Evolutionary conservation across 2,329 filamentous ascomycete genomes (phyloP).

Genomic region (Talaromyces sp.): DNA sequence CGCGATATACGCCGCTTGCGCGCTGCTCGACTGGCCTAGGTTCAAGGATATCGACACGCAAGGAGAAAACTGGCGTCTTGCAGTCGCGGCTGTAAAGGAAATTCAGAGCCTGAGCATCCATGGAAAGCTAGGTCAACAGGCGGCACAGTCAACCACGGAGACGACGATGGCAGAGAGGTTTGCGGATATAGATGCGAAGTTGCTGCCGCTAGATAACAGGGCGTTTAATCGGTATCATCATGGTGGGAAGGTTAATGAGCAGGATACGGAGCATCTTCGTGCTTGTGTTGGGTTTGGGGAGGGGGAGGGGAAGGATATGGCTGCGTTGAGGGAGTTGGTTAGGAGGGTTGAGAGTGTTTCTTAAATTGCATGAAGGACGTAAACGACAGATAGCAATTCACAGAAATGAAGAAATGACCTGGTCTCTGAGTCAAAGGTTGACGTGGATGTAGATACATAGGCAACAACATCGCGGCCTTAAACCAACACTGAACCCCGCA

Average conservation of each 20-base stretch:
- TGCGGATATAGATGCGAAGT: not conserved
- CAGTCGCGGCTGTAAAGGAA: not conserved
- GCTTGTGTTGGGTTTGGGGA: not conserved
- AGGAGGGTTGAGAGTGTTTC: not conserved
- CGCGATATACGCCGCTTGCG: not conserved
- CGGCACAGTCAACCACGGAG: not conserved
- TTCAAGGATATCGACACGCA: not conserved
- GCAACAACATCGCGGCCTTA: not conserved
- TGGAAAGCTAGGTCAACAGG: not conserved
- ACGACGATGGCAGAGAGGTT: not conserved
- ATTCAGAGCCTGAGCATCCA: not conserved
- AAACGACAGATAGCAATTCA: too few species aligned
- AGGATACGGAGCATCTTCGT: not conserved
- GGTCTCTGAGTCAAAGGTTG: not conserved
- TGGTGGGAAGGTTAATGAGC: not conserved
- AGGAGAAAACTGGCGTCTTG: not conserved
- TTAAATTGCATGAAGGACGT: not conserved
- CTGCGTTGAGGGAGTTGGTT: not conserved
- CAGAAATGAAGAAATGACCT: not conserved
- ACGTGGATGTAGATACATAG: not conserved
- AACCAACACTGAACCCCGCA: not conserved
- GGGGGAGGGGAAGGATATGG: not conserved
- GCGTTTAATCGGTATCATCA: not conserved
- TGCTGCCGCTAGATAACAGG: not conserved
- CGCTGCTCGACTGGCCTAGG: not conserved